phyloP scores from a whole-genome alignment of 768 basidiomycete genomes.

The Boletus pseudopeckii region DNA sequence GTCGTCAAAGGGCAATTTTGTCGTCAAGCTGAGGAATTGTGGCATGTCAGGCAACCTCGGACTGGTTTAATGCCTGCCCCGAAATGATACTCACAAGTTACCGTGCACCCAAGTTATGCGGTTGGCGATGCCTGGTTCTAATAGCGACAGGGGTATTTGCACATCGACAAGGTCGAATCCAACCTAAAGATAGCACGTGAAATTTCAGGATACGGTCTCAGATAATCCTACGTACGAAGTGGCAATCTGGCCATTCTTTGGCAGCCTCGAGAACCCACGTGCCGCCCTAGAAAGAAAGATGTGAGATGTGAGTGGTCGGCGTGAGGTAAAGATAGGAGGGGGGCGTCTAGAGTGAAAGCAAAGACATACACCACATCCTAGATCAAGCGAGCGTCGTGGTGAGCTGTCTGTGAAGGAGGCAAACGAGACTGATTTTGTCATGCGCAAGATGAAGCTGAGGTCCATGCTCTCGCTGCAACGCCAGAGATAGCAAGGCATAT shows the following conservation, averaged over 20 bases:
- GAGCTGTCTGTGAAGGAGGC: constrained; percentile 48
- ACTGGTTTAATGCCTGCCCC: background rate
- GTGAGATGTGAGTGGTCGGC: background rate
- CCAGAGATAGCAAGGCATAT: background rate
- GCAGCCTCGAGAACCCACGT: constrained; percentile 73
- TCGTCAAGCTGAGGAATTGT: constrained; percentile 53
- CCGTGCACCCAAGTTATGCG: constrained; percentile 74
- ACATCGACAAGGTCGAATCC: constrained; percentile 78
- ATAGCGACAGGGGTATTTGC: constrained; percentile 54
- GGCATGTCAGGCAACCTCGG: background rate
- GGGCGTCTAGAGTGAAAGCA: background rate
- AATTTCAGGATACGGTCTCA: background rate
- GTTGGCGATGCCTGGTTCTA: constrained; percentile 49
- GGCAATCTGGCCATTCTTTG: constrained; percentile 62
- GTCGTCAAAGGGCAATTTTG: constrained; percentile 75
- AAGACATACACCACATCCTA: constrained; percentile 68
- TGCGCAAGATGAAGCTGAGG: constrained; percentile 44
- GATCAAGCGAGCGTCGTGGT: constrained; percentile 58
- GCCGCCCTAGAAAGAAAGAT: constrained; percentile 44
- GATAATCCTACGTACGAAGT: constrained; percentile 49
- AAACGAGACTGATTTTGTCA: constrained; percentile 56
- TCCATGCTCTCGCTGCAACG: constrained; percentile 52
- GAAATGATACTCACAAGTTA: constrained; percentile 58
- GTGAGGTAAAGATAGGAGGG: background rate
- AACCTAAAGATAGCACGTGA: constrained; percentile 42